These are phyloP conservation scores for Fusarium sterilihyphosum DNA, from an alignment of 2,329 filamentous ascomycete genomes.

Conservation along the genomic window DNA sequence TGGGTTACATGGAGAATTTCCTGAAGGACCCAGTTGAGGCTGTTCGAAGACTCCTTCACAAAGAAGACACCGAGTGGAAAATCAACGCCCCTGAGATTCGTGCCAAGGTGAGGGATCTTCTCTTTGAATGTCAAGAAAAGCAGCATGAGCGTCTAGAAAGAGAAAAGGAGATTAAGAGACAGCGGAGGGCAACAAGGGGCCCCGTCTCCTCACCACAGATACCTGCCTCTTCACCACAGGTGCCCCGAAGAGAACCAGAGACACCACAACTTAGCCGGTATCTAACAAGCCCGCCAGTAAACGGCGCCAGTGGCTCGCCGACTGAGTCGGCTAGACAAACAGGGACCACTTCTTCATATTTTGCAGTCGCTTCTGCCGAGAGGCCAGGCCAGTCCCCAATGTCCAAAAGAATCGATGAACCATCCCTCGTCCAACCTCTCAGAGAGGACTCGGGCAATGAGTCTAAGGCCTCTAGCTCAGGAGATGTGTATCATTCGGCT, in stretches of 20 bases:
- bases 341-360: constrained; percentile 22
- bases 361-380: constrained; percentile 4
- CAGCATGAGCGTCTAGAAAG: constrained; percentile 59
- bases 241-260: constrained; percentile 12
- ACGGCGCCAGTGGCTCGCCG: neutral
- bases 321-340: neutral
- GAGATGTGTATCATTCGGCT: constrained; percentile 36
- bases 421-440: constrained; percentile 28
- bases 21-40: constrained; percentile 78
- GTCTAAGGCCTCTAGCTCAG: constrained; percentile 29
- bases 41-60: constrained; percentile 71
- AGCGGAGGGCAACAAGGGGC: constrained; percentile 44
- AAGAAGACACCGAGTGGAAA: constrained; percentile 60
- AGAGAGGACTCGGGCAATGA: constrained; percentile 34
- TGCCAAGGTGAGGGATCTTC: constrained; percentile 69
- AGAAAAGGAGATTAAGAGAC: constrained; percentile 50
- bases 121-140: constrained; percentile 70
- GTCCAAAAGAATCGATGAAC: constrained; percentile 18
- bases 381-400: constrained; percentile 4
- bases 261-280: constrained; percentile 16
- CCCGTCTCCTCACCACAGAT: constrained; percentile 24
- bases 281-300: constrained; percentile 8
- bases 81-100: constrained; percentile 72
- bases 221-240: constrained; percentile 30
- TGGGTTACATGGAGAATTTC: constrained; percentile 87